Conservation (phyloP, 1,284 basidiomycete genomes). For the Leccinum brunneo-olivaceum region DNA sequence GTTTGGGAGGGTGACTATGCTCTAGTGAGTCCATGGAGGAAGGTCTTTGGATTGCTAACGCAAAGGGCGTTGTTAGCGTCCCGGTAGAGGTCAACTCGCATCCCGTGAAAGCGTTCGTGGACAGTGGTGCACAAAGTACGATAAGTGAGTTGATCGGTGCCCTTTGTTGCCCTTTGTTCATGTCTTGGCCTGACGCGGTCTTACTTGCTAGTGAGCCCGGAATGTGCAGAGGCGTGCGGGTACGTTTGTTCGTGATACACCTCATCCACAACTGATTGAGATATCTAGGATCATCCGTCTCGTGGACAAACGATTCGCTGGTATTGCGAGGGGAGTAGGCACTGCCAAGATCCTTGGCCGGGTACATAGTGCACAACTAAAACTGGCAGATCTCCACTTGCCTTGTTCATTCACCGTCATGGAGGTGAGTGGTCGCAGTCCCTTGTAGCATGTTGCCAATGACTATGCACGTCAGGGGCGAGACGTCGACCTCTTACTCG, state of each 20-base stretch:
- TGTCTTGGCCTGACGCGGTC: conserved; percentile 9
- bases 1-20: conserved; percentile 94
- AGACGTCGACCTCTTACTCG: conserved; percentile 89
- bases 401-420: conserved; percentile 94
- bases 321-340: conserved; percentile 93
- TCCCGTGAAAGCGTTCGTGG: conserved; percentile 93
- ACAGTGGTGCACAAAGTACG: conserved; percentile 94
- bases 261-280: too few species aligned
- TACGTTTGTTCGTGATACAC: too few species aligned
- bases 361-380: conserved; percentile 90
- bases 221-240: conserved; percentile 91
- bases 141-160: conserved; percentile 64
- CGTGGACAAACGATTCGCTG: conserved; percentile 81
- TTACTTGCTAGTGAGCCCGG: conserved; percentile 73
- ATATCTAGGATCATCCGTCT: conserved; percentile 95
- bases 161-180: conserved; percentile 1
- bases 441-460: too few species aligned
- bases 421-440: conserved; percentile 51
- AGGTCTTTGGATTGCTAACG: too few species aligned
- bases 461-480: conserved; percentile 51
- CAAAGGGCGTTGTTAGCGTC: conserved; percentile 46
- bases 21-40: conserved; percentile 82
- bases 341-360: conserved; percentile 93
- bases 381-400: conserved; percentile 76
- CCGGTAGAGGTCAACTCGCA: conserved; percentile 88